A percentile compares a stretch with the other conserved stretches of the same genome.
phyloP scores from a whole-genome alignment of 768 basidiomycete species.

The Termitomyces titanicus region DNA sequence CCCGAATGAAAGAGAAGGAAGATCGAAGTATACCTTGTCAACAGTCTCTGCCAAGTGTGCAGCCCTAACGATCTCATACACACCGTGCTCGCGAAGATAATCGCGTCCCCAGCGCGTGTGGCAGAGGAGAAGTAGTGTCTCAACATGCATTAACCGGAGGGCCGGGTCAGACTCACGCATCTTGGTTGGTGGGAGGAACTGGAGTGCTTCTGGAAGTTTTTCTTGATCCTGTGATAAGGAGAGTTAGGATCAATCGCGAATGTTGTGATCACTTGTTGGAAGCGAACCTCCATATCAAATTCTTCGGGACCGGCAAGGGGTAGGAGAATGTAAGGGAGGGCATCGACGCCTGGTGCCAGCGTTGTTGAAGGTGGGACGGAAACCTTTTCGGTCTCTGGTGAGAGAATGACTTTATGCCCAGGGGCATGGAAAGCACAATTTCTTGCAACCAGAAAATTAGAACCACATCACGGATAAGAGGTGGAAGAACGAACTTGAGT shows the following conservation, averaged over 20 bases:
- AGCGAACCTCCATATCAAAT: conserved; percentile 76
- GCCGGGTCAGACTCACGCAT: conserved; percentile 73
- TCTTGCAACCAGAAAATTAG: conserved; percentile 33
- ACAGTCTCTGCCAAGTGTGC: conserved; percentile 77
- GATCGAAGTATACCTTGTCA: conserved; percentile 54
- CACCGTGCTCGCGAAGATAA: conserved; percentile 71
- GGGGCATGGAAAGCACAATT: conserved; percentile 73
- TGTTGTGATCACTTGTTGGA: background rate
- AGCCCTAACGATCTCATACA: conserved; percentile 80
- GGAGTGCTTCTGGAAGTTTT: conserved; percentile 74
- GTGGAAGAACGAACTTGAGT: conserved; percentile 62
- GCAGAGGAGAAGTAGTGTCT: conserved; percentile 84
- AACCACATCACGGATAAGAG: background rate
- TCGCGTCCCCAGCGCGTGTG: conserved; percentile 89
- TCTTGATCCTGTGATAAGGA: conserved; percentile 71
- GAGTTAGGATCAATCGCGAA: background rate
- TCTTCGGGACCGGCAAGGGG: conserved; percentile 96
- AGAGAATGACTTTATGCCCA: conserved; percentile 70
- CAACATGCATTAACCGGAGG: conserved; percentile 81
- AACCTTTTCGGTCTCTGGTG: conserved; percentile 54
- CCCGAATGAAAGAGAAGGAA: background rate
- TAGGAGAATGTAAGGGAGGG: conserved; percentile 79
- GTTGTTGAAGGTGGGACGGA: conserved; percentile 55
- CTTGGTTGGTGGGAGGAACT: conserved; percentile 86
- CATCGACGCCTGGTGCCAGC: conserved; percentile 73